Evolutionary conservation across 176 grass and related monocot genomes (phyloP).

Genomic region (Zea luxurians): DNA sequence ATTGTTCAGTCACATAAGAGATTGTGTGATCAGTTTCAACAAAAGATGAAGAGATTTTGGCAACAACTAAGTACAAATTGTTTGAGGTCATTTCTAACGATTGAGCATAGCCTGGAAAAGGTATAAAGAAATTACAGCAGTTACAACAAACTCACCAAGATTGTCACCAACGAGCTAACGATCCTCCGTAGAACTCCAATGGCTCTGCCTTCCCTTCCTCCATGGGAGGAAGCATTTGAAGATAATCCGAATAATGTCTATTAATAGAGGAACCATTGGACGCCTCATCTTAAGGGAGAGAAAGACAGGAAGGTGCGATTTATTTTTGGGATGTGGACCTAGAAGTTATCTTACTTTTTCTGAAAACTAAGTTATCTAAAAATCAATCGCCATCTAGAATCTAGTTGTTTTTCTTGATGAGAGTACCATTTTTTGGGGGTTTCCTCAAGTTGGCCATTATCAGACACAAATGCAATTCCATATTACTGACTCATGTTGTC

Average conservation of each 20-base stretch:
- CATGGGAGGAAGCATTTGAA: slow-evolving; percentile 30
- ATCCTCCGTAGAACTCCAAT: slow-evolving; percentile 21
- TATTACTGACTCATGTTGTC: not conserved
- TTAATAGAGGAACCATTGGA: slow-evolving; percentile 44
- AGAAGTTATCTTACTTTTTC: slow-evolving; percentile 16
- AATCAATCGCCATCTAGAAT: not conserved
- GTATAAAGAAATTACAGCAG: not conserved
- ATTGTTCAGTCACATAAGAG: slow-evolving; percentile 2
- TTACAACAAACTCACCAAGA: slow-evolving; percentile 39
- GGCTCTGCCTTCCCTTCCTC: slow-evolving; percentile 35
- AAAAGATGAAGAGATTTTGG: slow-evolving; percentile 14
- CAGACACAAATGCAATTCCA: not conserved
- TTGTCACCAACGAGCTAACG: slow-evolving; percentile 20
- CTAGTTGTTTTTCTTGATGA: not conserved
- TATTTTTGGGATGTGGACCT: slow-evolving; percentile 48
- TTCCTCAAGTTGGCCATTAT: not conserved
- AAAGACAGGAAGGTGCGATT: slow-evolving; percentile 30
- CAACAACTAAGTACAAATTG: not conserved
- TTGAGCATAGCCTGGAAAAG: slow-evolving; percentile 4
- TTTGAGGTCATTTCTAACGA: not conserved
- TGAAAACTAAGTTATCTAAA: slow-evolving; percentile 18
- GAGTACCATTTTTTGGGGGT: not conserved
- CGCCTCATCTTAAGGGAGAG: slow-evolving; percentile 24
- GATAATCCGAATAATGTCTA: slow-evolving; percentile 35
- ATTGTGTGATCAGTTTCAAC: not conserved